Evolutionary conservation across 257 asterid species (phyloP).

Genomic region (Striga asiatica): DNA sequence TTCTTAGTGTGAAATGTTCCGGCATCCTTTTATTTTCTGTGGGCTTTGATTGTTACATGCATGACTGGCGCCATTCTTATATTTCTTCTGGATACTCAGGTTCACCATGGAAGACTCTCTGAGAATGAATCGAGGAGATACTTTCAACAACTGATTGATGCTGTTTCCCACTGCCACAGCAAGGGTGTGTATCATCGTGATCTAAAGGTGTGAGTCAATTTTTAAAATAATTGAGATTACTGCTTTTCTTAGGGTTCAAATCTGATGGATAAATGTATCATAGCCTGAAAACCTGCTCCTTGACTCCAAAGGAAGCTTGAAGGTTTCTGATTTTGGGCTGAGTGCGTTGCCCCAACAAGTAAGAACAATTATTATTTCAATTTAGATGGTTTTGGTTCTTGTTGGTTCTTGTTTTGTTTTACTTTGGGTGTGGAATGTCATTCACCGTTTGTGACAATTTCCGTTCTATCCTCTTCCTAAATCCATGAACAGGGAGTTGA

Average conservation of each 20-base stretch:
- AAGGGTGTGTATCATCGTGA: slow-evolving; percentile 96
- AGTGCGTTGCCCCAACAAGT: slow-evolving; percentile 88
- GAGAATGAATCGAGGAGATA: slow-evolving; percentile 72
- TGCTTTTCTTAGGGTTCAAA: slow-evolving; percentile 16
- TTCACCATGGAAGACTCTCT: slow-evolving; percentile 58
- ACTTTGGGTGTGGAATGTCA: neutral
- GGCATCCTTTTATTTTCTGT: neutral
- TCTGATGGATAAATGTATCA: slow-evolving; percentile 13
- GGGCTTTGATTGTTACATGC: slow-evolving; percentile 1
- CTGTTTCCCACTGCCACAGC: slow-evolving; percentile 80
- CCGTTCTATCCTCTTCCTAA: slow-evolving; percentile 3
- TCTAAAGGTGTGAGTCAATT: slow-evolving; percentile 50
- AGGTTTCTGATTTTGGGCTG: slow-evolving; percentile 92
- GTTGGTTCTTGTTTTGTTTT: slow-evolving; percentile 4
- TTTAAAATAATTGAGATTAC: slow-evolving; percentile 11
- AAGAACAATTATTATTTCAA: slow-evolving; percentile 17
- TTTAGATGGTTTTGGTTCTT: neutral
- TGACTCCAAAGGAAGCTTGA: slow-evolving; percentile 75
- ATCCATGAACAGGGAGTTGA: slow-evolving; percentile 63
- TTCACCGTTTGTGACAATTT: neutral
- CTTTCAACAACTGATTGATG: slow-evolving; percentile 94
- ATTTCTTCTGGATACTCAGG: slow-evolving; percentile 39
- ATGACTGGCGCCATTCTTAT: slow-evolving; percentile 8
- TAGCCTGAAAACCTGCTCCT: slow-evolving; percentile 98
- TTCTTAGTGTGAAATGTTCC: neutral